phyloP scores from a whole-genome alignment of 2,329 filamentous ascomycete species.

The Aspergillus pseudoterreus region DNA sequence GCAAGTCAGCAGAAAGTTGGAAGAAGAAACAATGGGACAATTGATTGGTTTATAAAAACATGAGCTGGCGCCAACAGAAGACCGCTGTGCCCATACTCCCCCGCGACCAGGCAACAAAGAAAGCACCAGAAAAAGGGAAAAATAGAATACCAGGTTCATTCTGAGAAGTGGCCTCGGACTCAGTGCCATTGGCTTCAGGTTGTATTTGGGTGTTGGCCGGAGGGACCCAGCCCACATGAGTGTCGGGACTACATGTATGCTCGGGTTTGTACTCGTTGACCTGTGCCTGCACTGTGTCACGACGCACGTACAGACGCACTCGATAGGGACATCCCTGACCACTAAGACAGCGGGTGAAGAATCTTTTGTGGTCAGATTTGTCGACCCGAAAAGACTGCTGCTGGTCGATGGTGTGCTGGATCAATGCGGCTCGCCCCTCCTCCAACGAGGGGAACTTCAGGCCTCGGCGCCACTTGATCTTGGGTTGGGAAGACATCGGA shows the following conservation, averaged over 20 bases:
- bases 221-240: neutral
- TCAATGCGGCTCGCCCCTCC: conserved; percentile 1
- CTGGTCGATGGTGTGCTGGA: neutral
- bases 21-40: too few relatives aligned
- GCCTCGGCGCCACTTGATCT: neutral
- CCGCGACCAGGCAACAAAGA: neutral
- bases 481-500: neutral
- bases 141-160: neutral
- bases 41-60: too few relatives aligned
- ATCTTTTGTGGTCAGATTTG: conserved; percentile 1
- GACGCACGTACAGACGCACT: neutral
- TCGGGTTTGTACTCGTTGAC: neutral
- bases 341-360: conserved; percentile 1
- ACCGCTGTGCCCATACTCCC: too few relatives aligned
- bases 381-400: neutral
- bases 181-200: neutral
- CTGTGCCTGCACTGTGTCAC: neutral
- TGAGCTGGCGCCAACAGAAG: too few relatives aligned
- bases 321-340: neutral
- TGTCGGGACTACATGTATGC: conserved; percentile 1
- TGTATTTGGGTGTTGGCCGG: neutral
- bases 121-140: neutral
- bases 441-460: conserved; percentile 1
- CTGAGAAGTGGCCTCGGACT: too few relatives aligned
- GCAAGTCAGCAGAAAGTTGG: too few relatives aligned